Percentiles rank a stretch among this genome's conserved stretches.
These are phyloP conservation scores for Helicocarpus griseus DNA, from an alignment of 2,329 filamentous ascomycete genomes.

Conservation along the genomic window DNA sequence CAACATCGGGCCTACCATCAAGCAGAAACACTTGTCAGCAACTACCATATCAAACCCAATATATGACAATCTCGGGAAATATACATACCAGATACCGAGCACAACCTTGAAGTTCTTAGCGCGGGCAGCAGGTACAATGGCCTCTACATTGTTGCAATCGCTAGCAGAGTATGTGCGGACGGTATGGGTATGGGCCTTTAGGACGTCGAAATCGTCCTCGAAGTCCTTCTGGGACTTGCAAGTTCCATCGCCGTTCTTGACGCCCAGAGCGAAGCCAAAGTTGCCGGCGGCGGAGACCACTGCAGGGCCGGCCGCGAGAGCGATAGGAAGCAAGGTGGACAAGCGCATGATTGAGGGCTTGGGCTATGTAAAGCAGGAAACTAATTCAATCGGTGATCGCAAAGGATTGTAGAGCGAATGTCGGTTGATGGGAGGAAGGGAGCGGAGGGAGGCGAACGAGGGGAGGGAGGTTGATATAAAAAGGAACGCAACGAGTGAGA, in stretches of 20 bases:
- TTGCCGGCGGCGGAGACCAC: slow-evolving; percentile 44
- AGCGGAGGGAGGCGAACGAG: no score
- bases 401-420: background rate
- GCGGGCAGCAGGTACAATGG: slow-evolving; percentile 57
- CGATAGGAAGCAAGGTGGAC: slow-evolving; percentile 29
- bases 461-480: background rate
- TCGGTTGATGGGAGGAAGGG: no score
- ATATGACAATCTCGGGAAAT: background rate
- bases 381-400: background rate
- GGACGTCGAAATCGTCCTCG: slow-evolving; percentile 53
- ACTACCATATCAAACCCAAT: background rate
- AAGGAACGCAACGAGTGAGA: background rate
- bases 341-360: slow-evolving; percentile 36
- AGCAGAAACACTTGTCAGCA: slow-evolving; percentile 2
- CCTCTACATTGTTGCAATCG: slow-evolving; percentile 55
- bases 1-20: slow-evolving; percentile 52
- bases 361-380: background rate
- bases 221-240: slow-evolving; percentile 58
- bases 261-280: slow-evolving; percentile 58
- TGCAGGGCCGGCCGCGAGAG: slow-evolving; percentile 37
- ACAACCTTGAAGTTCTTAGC: slow-evolving; percentile 56
- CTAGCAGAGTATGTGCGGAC: slow-evolving; percentile 59
- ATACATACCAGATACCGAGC: slow-evolving; percentile 56
- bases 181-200: slow-evolving; percentile 44
- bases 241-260: slow-evolving; percentile 49